phyloP scores from a whole-genome alignment of 192 early-diverging fungal genomes.

The Entrophospora sp. region DNA sequence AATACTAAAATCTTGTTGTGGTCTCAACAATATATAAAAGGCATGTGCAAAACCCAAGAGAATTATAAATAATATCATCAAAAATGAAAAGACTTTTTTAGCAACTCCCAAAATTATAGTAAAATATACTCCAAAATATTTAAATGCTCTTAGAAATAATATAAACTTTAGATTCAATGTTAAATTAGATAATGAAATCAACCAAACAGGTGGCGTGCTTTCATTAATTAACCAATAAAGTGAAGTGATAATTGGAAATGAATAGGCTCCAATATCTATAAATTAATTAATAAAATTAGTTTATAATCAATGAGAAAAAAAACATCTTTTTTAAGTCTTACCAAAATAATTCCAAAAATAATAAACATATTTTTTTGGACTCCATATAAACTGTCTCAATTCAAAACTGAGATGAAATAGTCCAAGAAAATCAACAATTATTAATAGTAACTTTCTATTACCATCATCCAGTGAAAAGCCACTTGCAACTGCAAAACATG shows the following conservation, averaged over 20 bases:
- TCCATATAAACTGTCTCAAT: background rate
- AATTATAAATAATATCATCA: background rate
- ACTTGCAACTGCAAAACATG: background rate
- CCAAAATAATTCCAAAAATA: conserved; percentile 1
- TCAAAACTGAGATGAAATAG: background rate
- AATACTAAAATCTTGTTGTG: background rate
- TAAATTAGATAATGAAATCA: background rate
- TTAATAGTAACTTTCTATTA: background rate
- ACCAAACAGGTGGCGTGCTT: background rate
- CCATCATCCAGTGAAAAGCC: background rate
- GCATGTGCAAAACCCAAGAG: conserved; percentile 1
- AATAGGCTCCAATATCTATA: background rate
- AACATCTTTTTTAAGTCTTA: background rate
- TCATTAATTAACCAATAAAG: background rate
- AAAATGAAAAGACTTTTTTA: background rate
- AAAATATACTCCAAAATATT: background rate
- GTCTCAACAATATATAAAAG: background rate
- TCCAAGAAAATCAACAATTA: background rate
- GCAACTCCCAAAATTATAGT: background rate
- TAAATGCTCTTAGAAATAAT: background rate
- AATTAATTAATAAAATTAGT: background rate
- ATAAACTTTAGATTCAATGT: background rate
- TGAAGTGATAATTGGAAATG: background rate
- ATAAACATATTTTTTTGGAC: background rate
- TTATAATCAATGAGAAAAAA: background rate